Evolutionary conservation across 2,329 filamentous ascomycete genomes (phyloP), one percentile per base, ranked within the genome.

Genomic region (Xylaria digitata): DNA sequence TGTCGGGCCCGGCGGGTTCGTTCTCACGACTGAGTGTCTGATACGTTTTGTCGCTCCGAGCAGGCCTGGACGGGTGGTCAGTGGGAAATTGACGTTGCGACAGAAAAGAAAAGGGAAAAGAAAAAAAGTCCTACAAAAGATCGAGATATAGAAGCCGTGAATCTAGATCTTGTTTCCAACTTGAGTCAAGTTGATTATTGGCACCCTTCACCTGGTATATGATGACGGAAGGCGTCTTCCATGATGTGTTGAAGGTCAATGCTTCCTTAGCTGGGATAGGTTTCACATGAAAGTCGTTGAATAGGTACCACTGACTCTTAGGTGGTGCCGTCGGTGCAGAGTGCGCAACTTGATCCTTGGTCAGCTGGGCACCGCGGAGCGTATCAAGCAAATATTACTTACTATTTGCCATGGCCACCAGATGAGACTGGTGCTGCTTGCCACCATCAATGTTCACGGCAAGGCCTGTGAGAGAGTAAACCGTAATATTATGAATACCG

Each of bases 261-360:
- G 95, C 96, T 77, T 99, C 95, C 68, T 94, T 90, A 32, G 88
- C 86, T 37, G 90, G 88, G 17, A 97, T 88, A 9, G 91, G 89
- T 13, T 92, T 89, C 23, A 99, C 96, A 42, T 97, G 81, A 75
- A 99, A 99, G 80, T 99, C 96, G 73, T 99, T 99, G 82, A 99
- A 97, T 0, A 99, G 81, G 79, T 98, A 93, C 96, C 96, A 99
- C 73, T 91, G 90, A 74, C 88, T 90, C 70, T 89, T 85, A 3
- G 82, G 82, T 0, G 88, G 85, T 0, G 86, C 78, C 48, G 86
- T 83, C 0, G 85, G 82, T 61, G 89, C 87, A 0, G 92, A 88
- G 58, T 93, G 89, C 13, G 87, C 87, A 64, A 92, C 90, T 91
- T 61, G 17, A 30, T 19, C 21, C 40, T 49, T 6, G 1, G 68